Percentiles rank a stretch among this genome's conserved stretches.
These are phyloP conservation scores for Russula lepida DNA, from an alignment of 768 basidiomycete genomes.

Conservation along the genomic window DNA sequence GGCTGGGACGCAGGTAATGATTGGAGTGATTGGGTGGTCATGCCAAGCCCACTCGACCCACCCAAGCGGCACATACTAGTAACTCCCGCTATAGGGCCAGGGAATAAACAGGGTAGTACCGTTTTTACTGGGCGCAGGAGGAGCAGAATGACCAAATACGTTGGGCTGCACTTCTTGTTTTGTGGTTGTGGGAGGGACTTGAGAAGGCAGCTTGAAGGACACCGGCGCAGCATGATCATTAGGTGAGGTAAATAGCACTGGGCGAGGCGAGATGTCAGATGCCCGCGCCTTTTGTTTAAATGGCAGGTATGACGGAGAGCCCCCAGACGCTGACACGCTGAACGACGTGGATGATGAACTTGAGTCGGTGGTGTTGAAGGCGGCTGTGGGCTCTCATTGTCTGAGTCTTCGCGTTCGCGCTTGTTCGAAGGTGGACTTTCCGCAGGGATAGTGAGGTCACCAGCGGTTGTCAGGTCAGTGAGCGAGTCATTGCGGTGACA, in stretches of 20 bases:
- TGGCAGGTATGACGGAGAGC: neutral
- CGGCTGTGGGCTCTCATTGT: neutral
- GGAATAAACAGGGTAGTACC: neutral
- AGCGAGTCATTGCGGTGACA: conserved; percentile 9
- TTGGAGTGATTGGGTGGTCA: neutral
- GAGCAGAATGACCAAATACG: neutral
- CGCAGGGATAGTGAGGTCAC: conserved; percentile 13
- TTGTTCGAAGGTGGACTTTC: conserved; percentile 14
- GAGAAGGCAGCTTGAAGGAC: neutral
- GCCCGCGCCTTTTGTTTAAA: neutral
- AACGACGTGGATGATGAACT: neutral
- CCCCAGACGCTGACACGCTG: neutral
- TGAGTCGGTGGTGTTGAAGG: neutral
- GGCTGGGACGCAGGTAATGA: neutral
- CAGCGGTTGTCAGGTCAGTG: conserved; percentile 4
- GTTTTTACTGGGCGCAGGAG: neutral
- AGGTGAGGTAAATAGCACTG: neutral
- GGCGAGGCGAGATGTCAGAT: neutral
- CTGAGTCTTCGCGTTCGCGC: conserved; percentile 13
- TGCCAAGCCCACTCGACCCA: conserved; percentile 6
- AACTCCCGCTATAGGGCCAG: neutral
- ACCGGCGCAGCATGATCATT: neutral
- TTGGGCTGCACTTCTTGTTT: neutral
- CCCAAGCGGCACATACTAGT: conserved; percentile 5
- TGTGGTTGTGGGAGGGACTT: neutral